Evolutionary conservation across 352 stramenopile species (phyloP).

Genomic region (Globisporangium carolinianum): DNA sequence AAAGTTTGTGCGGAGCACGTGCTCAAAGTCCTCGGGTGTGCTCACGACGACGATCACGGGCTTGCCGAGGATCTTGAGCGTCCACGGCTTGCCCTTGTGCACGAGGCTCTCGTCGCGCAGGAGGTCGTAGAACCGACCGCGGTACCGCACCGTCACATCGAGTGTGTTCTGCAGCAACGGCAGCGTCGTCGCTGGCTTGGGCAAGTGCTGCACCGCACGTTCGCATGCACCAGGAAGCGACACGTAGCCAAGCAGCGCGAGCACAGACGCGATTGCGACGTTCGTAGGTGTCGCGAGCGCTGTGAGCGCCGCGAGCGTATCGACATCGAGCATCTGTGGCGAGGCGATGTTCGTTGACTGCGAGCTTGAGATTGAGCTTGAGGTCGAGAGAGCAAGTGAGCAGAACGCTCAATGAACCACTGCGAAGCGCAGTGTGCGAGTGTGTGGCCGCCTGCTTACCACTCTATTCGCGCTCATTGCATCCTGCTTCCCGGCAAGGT

Average conservation of each 20-base stretch:
- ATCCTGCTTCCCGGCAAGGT: not conserved
- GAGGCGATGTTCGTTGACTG: not conserved
- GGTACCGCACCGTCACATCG: constrained; percentile 22
- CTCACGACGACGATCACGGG: constrained; percentile 19
- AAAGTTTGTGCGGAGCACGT: constrained; percentile 43
- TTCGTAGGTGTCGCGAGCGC: not conserved
- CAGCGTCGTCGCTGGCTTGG: not conserved
- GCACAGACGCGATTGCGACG: not conserved
- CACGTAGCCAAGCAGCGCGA: not conserved
- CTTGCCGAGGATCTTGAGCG: constrained; percentile 4
- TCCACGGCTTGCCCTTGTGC: constrained; percentile 14
- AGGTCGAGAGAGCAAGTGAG: not conserved
- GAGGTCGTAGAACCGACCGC: constrained; percentile 25
- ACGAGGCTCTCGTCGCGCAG: constrained; percentile 24
- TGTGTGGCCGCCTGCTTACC: not conserved
- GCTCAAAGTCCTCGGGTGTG: constrained; percentile 17
- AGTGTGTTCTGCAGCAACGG: constrained; percentile 12
- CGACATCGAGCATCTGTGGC: not conserved
- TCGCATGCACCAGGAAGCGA: not conserved
- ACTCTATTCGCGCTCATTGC: not conserved
- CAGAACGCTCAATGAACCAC: not conserved
- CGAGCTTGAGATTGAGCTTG: not conserved
- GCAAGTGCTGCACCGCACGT: not conserved
- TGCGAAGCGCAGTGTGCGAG: too few relatives aligned
- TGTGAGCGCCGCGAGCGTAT: not conserved